These are phyloP conservation scores for Geranomyces variabilis DNA, from an alignment of 192 early-diverging fungal species.

Conservation along the genomic window DNA sequence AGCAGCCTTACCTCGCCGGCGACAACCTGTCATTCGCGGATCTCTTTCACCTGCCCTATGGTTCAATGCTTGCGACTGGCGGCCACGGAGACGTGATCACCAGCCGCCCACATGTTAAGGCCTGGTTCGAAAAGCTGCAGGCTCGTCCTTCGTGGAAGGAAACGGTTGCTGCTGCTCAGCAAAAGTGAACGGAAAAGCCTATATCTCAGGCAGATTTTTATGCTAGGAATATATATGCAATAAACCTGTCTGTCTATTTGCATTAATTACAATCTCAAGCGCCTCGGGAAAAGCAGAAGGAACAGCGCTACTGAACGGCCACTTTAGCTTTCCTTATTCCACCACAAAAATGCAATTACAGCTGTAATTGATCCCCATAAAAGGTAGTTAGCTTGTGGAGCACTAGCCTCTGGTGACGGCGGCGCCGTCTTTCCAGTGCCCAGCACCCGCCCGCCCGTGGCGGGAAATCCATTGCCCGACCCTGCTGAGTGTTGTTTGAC, in stretches of 20 bases:
- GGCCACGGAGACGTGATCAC: constrained; percentile 19
- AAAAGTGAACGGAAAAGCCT: too few species aligned
- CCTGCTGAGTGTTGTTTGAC: constrained; percentile 20
- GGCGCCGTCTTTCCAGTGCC: constrained; percentile 7
- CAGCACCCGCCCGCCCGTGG: constrained; percentile 20
- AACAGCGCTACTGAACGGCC: too few species aligned
- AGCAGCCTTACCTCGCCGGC: constrained; percentile 19
- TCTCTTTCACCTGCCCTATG: constrained; percentile 28
- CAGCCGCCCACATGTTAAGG: constrained; percentile 1
- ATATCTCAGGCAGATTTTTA: too few species aligned
- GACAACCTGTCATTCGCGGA: constrained; percentile 20
- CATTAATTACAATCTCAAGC: too few species aligned
- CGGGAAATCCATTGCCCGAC: constrained; percentile 15
- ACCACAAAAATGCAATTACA: constrained; percentile 7
- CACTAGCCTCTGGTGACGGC: neutral
- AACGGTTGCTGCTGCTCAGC: neutral
- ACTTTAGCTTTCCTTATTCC: constrained; percentile 11
- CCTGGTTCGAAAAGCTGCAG: constrained; percentile 19
- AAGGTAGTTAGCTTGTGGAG: neutral
- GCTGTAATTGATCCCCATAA: constrained; percentile 12
- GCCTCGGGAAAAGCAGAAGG: too few species aligned
- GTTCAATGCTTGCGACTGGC: neutral
- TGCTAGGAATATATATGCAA: too few species aligned
- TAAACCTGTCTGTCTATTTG: too few species aligned
- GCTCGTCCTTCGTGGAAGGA: constrained; percentile 22